phyloP scores from a whole-genome alignment of 441 rosid genomes.

The Adansonia grandidieri region DNA sequence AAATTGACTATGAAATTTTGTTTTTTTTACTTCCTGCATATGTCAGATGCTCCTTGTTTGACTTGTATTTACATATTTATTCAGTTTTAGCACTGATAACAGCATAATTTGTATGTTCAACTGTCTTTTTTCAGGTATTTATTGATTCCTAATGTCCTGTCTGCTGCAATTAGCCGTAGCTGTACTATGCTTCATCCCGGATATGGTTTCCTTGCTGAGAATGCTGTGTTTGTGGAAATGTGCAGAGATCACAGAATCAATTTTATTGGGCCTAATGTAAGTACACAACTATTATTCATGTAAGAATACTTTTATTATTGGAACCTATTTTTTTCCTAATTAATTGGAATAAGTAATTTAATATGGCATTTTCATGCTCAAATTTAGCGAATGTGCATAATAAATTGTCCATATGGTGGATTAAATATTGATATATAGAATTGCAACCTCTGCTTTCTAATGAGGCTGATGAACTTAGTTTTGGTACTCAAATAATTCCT shows the following conservation, averaged over 20 bases:
- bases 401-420: neutral
- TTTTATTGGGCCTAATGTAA: constrained; percentile 95
- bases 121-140: constrained; percentile 60
- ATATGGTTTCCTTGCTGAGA: constrained; percentile 96
- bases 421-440: neutral
- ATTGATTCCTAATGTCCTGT: constrained; percentile 82
- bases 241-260: constrained; percentile 93
- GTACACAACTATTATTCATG: constrained; percentile 27
- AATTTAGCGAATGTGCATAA: neutral
- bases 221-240: constrained; percentile 93
- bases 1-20: neutral
- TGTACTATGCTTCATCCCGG: constrained; percentile 99
- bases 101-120: neutral
- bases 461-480: constrained; percentile 5
- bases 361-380: neutral
- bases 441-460: constrained; percentile 1
- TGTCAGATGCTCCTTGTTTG: neutral
- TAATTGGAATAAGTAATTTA: constrained; percentile 9
- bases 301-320: constrained; percentile 10
- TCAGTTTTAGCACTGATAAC: neutral
- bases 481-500: constrained; percentile 8
- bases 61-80: neutral
- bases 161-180: constrained; percentile 88
- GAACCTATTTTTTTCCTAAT: neutral
- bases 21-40: neutral